Evolutionary conservation across 495 filamentous ascomycete genomes (phyloP).

Genomic region (Baudoinia panamericana): DNA sequence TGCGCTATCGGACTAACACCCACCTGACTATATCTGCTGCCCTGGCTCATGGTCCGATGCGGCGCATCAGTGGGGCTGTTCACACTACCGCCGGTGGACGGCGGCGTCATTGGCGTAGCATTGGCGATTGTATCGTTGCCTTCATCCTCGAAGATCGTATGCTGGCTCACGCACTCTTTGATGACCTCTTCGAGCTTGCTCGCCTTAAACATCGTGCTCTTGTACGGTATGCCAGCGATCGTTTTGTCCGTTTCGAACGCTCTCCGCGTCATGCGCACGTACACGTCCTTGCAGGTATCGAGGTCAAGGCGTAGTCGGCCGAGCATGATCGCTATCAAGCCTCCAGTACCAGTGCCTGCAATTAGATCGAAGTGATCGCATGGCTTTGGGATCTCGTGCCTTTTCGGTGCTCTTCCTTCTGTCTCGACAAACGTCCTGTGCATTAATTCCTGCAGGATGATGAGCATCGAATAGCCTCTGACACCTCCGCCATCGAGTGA

Average conservation of each 20-base stretch:
- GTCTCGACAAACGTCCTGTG: conserved; percentile 77
- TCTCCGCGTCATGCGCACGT: conserved; percentile 80
- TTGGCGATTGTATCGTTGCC: conserved; percentile 43
- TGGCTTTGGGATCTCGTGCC: conserved; percentile 85
- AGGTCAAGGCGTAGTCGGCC: conserved; percentile 82
- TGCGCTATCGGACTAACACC: conserved; percentile 24
- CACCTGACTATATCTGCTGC: conserved; percentile 43
- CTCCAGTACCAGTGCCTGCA: conserved; percentile 85
- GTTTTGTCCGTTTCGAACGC: conserved; percentile 99
- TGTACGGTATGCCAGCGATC: conserved; percentile 82
- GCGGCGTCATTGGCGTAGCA: conserved; percentile 18
- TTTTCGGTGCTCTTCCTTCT: conserved; percentile 67
- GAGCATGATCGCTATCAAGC: conserved; percentile 91
- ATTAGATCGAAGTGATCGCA: conserved; percentile 99
- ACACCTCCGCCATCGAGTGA: conserved; percentile 95
- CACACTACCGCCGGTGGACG: no score
- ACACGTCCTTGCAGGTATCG: conserved; percentile 91
- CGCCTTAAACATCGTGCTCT: conserved; percentile 89
- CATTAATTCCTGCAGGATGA: conserved; percentile 94
- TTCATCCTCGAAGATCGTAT: conserved; percentile 67
- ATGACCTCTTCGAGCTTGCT: conserved; percentile 92
- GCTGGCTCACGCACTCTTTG: conserved; percentile 72
- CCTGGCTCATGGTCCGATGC: conserved; percentile 38
- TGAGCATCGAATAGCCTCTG: conserved; percentile 91
- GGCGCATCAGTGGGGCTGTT: no score